Conservation (phyloP, 352 stramenopile genomes). For the Globisporangium solare region DNA sequence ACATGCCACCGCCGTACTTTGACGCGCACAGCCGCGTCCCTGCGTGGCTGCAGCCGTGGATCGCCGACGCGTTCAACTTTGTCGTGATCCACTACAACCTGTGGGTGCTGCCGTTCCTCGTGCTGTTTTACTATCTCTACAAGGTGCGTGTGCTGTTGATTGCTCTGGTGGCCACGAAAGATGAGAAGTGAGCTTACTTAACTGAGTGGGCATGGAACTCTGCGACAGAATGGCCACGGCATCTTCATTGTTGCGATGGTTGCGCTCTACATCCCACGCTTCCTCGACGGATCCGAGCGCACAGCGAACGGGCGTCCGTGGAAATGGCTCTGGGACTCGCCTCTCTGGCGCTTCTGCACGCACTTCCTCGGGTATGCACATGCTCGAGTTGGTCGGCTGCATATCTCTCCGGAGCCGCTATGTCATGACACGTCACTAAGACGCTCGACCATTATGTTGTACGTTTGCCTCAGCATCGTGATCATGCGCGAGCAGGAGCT, state of each 20-base stretch:
- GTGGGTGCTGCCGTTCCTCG: slow-evolving; percentile 41
- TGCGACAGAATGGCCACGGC: slow-evolving; percentile 38
- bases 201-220: neutral
- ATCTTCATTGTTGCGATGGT: slow-evolving; percentile 49
- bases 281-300: slow-evolving; percentile 32
- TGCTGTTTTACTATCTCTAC: slow-evolving; percentile 66
- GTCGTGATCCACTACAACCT: slow-evolving; percentile 76
- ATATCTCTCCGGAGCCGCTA: too few relatives aligned
- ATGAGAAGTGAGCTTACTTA: too few relatives aligned
- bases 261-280: slow-evolving; percentile 44
- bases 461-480: slow-evolving; percentile 27
- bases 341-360: slow-evolving; percentile 31
- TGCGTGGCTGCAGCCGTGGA: slow-evolving; percentile 34
- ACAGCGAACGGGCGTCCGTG: slow-evolving; percentile 30
- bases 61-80: slow-evolving; percentile 51
- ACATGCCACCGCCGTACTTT: slow-evolving; percentile 44
- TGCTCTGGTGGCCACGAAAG: too few relatives aligned
- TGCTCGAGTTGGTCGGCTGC: neutral
- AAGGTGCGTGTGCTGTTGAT: slow-evolving; percentile 13
- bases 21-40: slow-evolving; percentile 31
- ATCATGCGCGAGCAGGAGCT: slow-evolving; percentile 36
- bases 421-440: neutral
- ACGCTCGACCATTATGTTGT: neutral
- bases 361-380: slow-evolving; percentile 47
- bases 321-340: slow-evolving; percentile 25